Base-by-base conservation (phyloP, 108 stramenopile genomes). In the Fistulifera pelliculosa region DNA sequence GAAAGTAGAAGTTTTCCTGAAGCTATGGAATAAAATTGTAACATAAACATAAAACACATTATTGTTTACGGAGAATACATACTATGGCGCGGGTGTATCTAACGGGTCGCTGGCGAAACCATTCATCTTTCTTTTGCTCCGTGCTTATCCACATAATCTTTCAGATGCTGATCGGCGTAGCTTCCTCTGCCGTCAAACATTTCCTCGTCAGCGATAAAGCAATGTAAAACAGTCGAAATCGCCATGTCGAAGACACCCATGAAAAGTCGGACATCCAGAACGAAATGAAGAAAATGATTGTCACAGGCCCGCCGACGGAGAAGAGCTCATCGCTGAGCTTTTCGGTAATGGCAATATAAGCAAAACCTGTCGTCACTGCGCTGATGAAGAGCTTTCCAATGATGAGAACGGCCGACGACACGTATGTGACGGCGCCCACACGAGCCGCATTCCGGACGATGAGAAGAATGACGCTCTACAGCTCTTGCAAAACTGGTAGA, bases 141-240 rank as follows among this genome's bases (percentile, higher is more conserved):
- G 10, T 47, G 44, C 10, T 47, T 47, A 10, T 47, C 44, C 19
- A 47, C 44, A 18, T 22, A 47, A 10, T 47, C 21, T 47, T 51
- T 51, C 12, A 51, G 12, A 22, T 23, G n/a, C 6, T 23, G n/a
- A 16, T 51, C 50, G 13, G 85, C 86, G 58, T 76, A 88, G 50
- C 79, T 53, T 55, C 74, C 63, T 10, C 74, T 65, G 38, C 59
- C 69, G 49, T 62, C 62, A 60, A 88, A 93, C 87, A 90, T 86
- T 68, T 92, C 90, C 60, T 95, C 90, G 56, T 95, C 94, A 12
- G 87, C 86, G 39, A 92, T 66, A 52, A 88, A 90, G 54, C 90
- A 95, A 64, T 89, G 87, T 22, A 95, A 62, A 10, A 95, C 73
- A 1, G 87, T 82, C 27, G 76, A 62, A 42, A 92, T 95, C 25